phyloP scores from a whole-genome alignment of 768 basidiomycete species.

The Trametopsis cervina region DNA sequence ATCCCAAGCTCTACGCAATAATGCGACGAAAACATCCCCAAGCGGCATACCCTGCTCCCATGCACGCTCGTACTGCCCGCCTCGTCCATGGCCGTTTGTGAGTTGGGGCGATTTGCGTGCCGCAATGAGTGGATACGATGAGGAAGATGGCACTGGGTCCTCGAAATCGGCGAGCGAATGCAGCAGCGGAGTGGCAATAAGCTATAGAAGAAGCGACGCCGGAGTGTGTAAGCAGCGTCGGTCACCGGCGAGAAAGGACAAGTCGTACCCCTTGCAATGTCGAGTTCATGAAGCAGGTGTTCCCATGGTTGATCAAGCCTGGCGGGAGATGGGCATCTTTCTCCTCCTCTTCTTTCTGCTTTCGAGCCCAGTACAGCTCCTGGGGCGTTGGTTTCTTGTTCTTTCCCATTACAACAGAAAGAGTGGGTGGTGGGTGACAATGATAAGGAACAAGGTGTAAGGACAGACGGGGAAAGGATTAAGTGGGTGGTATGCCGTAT shows the following conservation, averaged over 20 bases:
- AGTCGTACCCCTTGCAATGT: slow-evolving; percentile 78
- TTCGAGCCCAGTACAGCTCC: slow-evolving; percentile 53
- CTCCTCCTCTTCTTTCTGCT: slow-evolving; percentile 57
- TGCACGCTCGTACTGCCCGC: slow-evolving; percentile 42
- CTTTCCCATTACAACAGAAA: slow-evolving; percentile 17
- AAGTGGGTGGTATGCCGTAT: not conserved
- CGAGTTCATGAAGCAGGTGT: slow-evolving; percentile 96
- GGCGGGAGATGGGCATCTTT: slow-evolving; percentile 57
- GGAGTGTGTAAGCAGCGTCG: not conserved
- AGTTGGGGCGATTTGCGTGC: slow-evolving; percentile 55
- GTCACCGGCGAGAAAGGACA: not conserved
- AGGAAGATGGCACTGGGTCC: slow-evolving; percentile 38
- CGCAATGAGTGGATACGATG: slow-evolving; percentile 5
- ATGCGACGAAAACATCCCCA: slow-evolving; percentile 56
- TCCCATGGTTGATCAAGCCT: slow-evolving; percentile 73
- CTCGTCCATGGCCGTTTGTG: slow-evolving; percentile 55
- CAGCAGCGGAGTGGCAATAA: slow-evolving; percentile 61
- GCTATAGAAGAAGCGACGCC: slow-evolving; percentile 28
- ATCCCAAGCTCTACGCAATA: slow-evolving; percentile 60
- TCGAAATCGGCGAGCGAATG: slow-evolving; percentile 51
- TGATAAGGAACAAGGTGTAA: not conserved
- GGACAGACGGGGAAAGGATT: not conserved
- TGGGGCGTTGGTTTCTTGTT: slow-evolving; percentile 51
- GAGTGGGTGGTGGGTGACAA: not conserved
- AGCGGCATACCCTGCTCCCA: slow-evolving; percentile 61